A percentile compares a stretch with the other conserved stretches of the same genome.
Conservation (phyloP, 2,329 filamentous ascomycete species). For the Exophiala sp. region DNA sequence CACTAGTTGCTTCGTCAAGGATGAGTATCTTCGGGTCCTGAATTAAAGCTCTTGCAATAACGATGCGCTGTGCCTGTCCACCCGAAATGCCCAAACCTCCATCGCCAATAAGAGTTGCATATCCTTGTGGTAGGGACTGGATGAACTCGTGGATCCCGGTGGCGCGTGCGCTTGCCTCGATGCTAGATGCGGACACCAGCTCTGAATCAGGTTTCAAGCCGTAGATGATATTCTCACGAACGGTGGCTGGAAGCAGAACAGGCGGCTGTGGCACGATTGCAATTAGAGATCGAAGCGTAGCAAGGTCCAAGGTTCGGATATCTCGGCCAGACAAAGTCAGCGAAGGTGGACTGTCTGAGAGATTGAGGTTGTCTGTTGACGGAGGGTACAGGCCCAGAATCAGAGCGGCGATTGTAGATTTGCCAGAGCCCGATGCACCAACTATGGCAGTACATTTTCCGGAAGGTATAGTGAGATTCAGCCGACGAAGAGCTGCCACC, state of each 20-base stretch:
- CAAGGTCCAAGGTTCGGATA: slow-evolving; percentile 57
- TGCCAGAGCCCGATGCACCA: slow-evolving; percentile 82
- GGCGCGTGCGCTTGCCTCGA: slow-evolving; percentile 54
- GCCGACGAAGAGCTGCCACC: slow-evolving; percentile 55
- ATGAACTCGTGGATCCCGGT: slow-evolving; percentile 73
- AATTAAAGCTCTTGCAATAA: slow-evolving; percentile 74
- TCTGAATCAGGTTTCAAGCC: slow-evolving; percentile 60
- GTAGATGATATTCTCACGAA: slow-evolving; percentile 64
- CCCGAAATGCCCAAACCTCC: slow-evolving; percentile 71
- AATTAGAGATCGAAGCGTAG: slow-evolving; percentile 58
- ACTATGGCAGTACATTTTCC: slow-evolving; percentile 74
- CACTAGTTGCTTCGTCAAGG: slow-evolving; percentile 82
- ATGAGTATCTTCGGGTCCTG: slow-evolving; percentile 69
- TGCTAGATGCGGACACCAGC: slow-evolving; percentile 43
- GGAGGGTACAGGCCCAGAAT: slow-evolving; percentile 67
- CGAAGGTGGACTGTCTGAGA: slow-evolving; percentile 31
- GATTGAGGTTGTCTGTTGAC: slow-evolving; percentile 22
- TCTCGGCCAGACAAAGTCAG: slow-evolving; percentile 58
- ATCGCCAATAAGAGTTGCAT: slow-evolving; percentile 66
- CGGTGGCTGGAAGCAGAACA: slow-evolving; percentile 52
- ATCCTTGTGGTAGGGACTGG: slow-evolving; percentile 64
- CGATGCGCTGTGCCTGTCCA: slow-evolving; percentile 77
- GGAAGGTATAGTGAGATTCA: slow-evolving; percentile 63
- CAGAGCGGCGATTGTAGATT: slow-evolving; percentile 76
- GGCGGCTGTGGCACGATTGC: slow-evolving; percentile 62